A percentile compares a stretch with the other conserved stretches of the same genome.
These are phyloP conservation scores for Crucihimalaya himalaica DNA, from an alignment of 345 rosid genomes.

Conservation along the genomic window DNA sequence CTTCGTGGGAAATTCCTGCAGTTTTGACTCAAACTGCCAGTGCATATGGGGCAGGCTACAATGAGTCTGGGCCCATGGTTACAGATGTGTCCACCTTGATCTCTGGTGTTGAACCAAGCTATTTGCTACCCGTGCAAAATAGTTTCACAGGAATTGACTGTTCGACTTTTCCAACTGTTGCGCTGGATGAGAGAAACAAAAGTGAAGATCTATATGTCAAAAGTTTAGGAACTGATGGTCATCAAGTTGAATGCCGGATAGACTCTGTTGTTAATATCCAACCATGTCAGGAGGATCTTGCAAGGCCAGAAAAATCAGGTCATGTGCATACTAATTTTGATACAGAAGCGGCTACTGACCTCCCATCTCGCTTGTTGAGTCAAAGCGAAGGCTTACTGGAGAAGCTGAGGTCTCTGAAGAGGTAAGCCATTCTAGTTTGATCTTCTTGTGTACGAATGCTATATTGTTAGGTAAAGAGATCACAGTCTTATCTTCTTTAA, in stretches of 20 bases:
- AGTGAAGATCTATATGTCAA: slow-evolving; percentile 38
- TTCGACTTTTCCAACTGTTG: slow-evolving; percentile 42
- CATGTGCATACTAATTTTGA: slow-evolving; percentile 41
- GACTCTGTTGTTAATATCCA: slow-evolving; percentile 37
- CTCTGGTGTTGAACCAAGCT: slow-evolving; percentile 39
- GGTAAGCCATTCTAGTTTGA: slow-evolving; percentile 49
- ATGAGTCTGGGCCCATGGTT: slow-evolving; percentile 39
- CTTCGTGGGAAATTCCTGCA: slow-evolving; percentile 90
- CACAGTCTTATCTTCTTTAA: background rate
- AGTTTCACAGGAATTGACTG: slow-evolving; percentile 23
- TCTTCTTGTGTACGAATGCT: slow-evolving; percentile 12
- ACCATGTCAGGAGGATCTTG: slow-evolving; percentile 32
- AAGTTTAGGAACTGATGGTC: slow-evolving; percentile 37
- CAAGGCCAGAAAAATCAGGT: slow-evolving; percentile 28
- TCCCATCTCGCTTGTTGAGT: slow-evolving; percentile 52
- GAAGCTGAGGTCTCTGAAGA: slow-evolving; percentile 68
- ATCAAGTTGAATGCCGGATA: slow-evolving; percentile 38
- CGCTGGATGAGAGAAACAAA: slow-evolving; percentile 35
- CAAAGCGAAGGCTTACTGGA: slow-evolving; percentile 66
- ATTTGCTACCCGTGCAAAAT: slow-evolving; percentile 38
- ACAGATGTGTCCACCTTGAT: slow-evolving; percentile 37
- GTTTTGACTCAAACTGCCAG: slow-evolving; percentile 49
- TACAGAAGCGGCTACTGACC: slow-evolving; percentile 41
- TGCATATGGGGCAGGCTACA: slow-evolving; percentile 40
- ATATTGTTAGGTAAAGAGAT: slow-evolving; percentile 19